Evolutionary conservation across 2,329 filamentous ascomycete species (phyloP).

Genomic region (Verticillium alfalfae): DNA sequence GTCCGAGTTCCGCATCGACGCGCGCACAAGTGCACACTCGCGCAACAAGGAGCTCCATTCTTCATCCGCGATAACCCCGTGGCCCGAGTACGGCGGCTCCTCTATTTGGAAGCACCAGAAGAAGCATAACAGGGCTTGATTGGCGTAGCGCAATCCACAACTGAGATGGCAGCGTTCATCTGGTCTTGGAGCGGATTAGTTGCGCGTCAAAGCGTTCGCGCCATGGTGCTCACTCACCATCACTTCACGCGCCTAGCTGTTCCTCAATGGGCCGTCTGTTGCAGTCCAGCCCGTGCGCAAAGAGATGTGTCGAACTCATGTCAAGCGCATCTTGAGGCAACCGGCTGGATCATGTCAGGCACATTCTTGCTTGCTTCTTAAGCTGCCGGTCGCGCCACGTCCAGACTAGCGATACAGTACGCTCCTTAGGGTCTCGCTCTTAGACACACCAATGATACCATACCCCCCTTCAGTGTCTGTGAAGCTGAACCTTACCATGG

Average conservation of each 20-base stretch:
- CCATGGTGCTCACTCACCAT: not conserved
- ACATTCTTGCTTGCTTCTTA: conserved; percentile 1
- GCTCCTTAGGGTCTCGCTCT: not conserved
- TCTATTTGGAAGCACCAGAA: not conserved
- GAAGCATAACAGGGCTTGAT: not conserved
- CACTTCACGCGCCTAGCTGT: not conserved
- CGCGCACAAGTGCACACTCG: not conserved
- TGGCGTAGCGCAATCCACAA: not conserved
- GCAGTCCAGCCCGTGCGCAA: not conserved
- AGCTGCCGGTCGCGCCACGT: not conserved
- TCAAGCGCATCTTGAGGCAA: not conserved
- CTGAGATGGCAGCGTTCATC: not conserved
- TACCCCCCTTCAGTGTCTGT: not conserved
- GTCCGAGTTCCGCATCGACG: not conserved
- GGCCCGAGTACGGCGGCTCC: not conserved
- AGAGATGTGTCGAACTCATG: not conserved
- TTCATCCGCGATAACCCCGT: not conserved
- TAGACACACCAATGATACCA: not conserved
- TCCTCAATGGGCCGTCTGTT: no score
- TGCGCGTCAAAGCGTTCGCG: not conserved
- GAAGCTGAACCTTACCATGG: not conserved
- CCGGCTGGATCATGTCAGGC: not conserved
- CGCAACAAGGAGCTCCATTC: not conserved
- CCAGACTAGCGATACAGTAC: not conserved
- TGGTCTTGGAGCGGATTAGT: not conserved